Evolutionary conservation across 106 monocot species (phyloP).

Genomic region (Platanthera guangdongensis): DNA sequence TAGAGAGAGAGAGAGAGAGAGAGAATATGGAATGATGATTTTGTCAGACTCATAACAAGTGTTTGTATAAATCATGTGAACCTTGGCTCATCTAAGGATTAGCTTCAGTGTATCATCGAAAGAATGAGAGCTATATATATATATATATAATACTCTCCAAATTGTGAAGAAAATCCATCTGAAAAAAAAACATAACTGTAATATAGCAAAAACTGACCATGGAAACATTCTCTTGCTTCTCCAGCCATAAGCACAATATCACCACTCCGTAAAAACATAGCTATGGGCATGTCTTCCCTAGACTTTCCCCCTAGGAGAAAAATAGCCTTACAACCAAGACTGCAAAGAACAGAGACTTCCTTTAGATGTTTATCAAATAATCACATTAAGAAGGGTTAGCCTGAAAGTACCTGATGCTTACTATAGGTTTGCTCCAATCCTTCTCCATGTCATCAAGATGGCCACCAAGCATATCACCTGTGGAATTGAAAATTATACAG

Average conservation of each 20-base stretch:
- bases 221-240: slow-evolving; percentile 84
- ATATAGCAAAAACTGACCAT: slow-evolving; percentile 46
- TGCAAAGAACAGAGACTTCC: slow-evolving; percentile 19
- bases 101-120: background rate
- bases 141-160: background rate
- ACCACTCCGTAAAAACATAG: slow-evolving; percentile 78
- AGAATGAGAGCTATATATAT: background rate
- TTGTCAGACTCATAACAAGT: background rate
- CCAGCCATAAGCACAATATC: slow-evolving; percentile 93
- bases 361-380: background rate
- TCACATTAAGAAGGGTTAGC: background rate
- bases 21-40: background rate
- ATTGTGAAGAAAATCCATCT: background rate
- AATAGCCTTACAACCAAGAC: slow-evolving; percentile 86
- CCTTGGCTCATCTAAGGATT: background rate
- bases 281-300: slow-evolving; percentile 65
- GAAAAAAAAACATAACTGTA: background rate
- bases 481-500: background rate
- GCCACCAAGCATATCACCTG: slow-evolving; percentile 99
- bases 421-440: slow-evolving; percentile 96
- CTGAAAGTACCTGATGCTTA: slow-evolving; percentile 76
- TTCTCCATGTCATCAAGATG: slow-evolving; percentile 97
- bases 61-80: background rate
- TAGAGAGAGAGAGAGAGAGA: too few relatives aligned
- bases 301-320: slow-evolving; percentile 87